A percentile compares a stretch with the other conserved stretches of the same genome.
Conservation (phyloP, 192 early-diverging fungal genomes). For the Jimgerdemannia flammicorona region DNA sequence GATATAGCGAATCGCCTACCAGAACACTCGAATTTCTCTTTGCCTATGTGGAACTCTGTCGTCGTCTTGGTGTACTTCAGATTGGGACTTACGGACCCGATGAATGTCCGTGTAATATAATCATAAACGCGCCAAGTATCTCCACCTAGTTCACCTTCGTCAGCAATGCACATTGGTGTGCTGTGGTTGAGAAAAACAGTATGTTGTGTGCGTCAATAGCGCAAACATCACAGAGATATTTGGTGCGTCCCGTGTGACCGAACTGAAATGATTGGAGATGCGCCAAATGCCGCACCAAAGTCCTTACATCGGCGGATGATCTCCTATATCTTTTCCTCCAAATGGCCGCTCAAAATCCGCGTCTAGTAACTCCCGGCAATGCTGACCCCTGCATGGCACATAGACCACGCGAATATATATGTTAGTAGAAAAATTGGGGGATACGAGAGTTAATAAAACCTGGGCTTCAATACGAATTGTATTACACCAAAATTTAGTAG, state of each 20-base stretch:
- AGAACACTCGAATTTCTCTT: constrained; percentile 37
- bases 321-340: constrained; percentile 42
- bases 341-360: constrained; percentile 31
- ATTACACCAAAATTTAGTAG: no score
- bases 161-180: constrained; percentile 40
- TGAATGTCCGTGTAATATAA: constrained; percentile 34
- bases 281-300: constrained; percentile 20
- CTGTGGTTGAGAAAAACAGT: constrained; percentile 10
- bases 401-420: constrained; percentile 3
- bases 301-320: constrained; percentile 36
- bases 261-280: no score
- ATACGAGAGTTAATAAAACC: constrained; percentile 4
- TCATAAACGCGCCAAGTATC: constrained; percentile 48
- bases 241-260: no score
- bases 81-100: constrained; percentile 41
- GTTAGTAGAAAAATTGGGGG: not conserved
- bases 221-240: no score
- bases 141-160: constrained; percentile 37
- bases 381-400: constrained; percentile 4
- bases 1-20: constrained; percentile 18
- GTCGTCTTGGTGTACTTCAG: constrained; percentile 37
- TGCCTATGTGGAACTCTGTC: constrained; percentile 26
- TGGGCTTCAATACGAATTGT: no score
- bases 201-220: no score
- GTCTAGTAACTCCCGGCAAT: constrained; percentile 23